These are phyloP conservation scores for Phytophthora megakarya DNA, from an alignment of 352 stramenopile genomes.

Conservation along the genomic window DNA sequence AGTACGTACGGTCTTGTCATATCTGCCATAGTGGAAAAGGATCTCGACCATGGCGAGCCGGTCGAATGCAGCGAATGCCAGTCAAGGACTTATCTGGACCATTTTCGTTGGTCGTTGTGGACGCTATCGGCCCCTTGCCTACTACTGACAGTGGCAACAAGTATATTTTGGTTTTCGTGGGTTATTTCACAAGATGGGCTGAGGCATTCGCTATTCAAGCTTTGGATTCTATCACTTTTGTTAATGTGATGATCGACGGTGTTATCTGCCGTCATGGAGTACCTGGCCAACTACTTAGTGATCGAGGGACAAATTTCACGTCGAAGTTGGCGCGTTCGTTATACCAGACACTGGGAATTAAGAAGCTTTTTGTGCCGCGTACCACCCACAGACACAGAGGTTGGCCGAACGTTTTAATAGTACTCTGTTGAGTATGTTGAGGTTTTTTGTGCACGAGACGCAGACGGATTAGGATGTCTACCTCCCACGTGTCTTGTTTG, in stretches of 20 bases:
- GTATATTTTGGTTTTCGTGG: too few relatives aligned
- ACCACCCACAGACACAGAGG: neutral
- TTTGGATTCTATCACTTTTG: neutral
- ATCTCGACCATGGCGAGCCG: slow-evolving; percentile 4
- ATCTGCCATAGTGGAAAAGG: neutral
- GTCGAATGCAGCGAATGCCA: slow-evolving; percentile 11
- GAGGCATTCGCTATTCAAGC: neutral
- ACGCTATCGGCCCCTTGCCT: neutral
- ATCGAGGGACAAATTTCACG: neutral
- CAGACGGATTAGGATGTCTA: slow-evolving; percentile 10
- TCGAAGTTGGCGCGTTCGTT: neutral
- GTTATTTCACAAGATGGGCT: neutral
- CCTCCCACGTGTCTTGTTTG: slow-evolving; percentile 3
- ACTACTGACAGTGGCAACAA: neutral
- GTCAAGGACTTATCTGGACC: slow-evolving; percentile 4
- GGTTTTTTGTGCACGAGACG: slow-evolving; percentile 2
- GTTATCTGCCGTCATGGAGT: neutral
- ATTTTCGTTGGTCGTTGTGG: slow-evolving; percentile 14
- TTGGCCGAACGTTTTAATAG: slow-evolving; percentile 6
- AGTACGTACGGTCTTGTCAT: neutral
- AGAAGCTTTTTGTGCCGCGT: neutral
- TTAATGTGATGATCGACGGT: neutral
- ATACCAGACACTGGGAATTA: slow-evolving; percentile 8
- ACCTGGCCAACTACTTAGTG: neutral
- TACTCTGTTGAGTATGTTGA: slow-evolving; percentile 1